Evolutionary conservation across 768 basidiomycete genomes (phyloP).

Genomic region (Myochromella boudieri): DNA sequence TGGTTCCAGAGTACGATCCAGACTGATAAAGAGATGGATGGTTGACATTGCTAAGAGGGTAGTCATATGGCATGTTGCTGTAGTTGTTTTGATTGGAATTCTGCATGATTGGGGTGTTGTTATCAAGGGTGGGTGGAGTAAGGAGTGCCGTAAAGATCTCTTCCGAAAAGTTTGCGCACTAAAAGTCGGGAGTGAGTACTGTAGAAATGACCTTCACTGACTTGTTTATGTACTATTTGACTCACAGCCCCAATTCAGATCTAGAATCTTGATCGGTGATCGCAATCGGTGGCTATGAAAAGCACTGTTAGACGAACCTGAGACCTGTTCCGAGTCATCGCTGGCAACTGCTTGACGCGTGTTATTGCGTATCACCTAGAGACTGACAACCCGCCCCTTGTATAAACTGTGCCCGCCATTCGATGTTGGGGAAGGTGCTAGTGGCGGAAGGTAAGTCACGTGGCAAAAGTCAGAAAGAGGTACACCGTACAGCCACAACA

Average conservation of each 20-base stretch:
- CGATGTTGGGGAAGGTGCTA: no score
- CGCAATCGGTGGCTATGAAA: constrained; percentile 2
- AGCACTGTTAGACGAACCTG: no score
- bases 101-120: constrained; percentile 19
- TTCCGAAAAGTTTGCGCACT: no score
- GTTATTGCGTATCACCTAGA: constrained; percentile 2
- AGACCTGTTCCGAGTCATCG: constrained; percentile 14
- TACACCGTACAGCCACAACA: no score
- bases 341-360: constrained; percentile 6
- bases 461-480: no score
- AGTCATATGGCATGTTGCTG: constrained; percentile 20
- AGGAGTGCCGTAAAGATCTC: background rate
- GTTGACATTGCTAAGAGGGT: constrained; percentile 15
- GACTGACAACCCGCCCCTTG: constrained; percentile 5
- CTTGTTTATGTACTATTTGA: constrained; percentile 8
- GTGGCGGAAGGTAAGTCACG: no score
- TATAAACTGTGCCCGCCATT: background rate
- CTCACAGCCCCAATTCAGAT: constrained; percentile 10
- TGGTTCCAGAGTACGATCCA: constrained; percentile 10
- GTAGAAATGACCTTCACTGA: constrained; percentile 4
- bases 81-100: constrained; percentile 18
- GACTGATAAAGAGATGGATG: constrained; percentile 16
- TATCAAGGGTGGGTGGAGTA: background rate
- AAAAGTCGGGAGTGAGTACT: background rate
- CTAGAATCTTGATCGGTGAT: background rate